Conservation (phyloP, 768 basidiomycete genomes). For the Termitomyces sp. region DNA sequence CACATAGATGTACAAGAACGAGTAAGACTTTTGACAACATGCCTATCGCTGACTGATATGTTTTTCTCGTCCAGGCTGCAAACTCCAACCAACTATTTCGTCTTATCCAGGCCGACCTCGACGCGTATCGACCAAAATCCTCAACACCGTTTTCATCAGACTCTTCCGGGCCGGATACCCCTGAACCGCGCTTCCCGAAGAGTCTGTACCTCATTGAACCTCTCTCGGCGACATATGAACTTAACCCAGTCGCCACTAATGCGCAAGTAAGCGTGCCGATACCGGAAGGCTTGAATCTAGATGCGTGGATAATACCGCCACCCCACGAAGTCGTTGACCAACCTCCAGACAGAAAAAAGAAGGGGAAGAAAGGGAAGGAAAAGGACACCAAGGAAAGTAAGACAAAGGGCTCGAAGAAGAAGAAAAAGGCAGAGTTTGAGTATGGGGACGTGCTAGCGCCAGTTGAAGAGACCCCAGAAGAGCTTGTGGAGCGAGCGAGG, state of each 20-base stretch:
- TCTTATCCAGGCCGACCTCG: conserved; percentile 72
- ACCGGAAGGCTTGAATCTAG: conserved; percentile 84
- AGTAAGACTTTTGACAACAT: conserved; percentile 32
- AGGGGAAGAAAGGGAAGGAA: conserved; percentile 35
- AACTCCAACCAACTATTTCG: conserved; percentile 70
- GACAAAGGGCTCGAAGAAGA: conserved; percentile 23
- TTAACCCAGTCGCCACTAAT: conserved; percentile 74
- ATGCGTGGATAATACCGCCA: conserved; percentile 77
- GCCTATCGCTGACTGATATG: conserved; percentile 3
- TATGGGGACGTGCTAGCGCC: conserved; percentile 32
- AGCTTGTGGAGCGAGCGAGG: conserved; percentile 52
- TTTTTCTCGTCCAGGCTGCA: conserved; percentile 52
- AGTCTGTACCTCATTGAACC: conserved; percentile 83
- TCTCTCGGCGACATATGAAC: conserved; percentile 68
- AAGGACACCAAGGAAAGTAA: conserved; percentile 21
- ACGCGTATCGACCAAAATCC: conserved; percentile 41
- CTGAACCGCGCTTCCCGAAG: conserved; percentile 72
- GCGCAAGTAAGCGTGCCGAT: conserved; percentile 80
- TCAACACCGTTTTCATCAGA: conserved; percentile 26
- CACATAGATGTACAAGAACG: conserved; percentile 93
- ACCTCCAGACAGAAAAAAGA: conserved; percentile 44
- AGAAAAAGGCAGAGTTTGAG: conserved; percentile 19
- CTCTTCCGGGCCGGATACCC: conserved; percentile 26
- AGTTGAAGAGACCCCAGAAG: conserved; percentile 51
- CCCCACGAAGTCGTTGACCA: conserved; percentile 35